Evolutionary conservation across 169 alveolate genomes (phyloP).

Genomic region (Cryptosporidium baileyi): DNA sequence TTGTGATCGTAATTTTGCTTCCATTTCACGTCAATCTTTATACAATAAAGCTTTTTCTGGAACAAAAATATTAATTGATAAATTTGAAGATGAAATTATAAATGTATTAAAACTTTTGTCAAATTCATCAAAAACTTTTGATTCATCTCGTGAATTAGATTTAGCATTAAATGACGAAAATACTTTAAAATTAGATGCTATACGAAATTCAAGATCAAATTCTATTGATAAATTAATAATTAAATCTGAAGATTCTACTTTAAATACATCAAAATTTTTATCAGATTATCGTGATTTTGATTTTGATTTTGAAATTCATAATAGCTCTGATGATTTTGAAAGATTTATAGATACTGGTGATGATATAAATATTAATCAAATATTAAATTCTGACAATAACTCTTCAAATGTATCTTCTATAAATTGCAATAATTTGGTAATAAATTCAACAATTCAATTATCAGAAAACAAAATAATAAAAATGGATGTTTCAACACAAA

Average conservation of each 20-base stretch:
- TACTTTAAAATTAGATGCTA: neutral
- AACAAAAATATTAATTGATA: constrained; percentile 49
- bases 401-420: no score
- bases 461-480: neutral
- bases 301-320: neutral
- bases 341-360: neutral
- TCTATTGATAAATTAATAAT: constrained; percentile 28
- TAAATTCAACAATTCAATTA: neutral
- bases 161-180: neutral
- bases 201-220: constrained; percentile 8
- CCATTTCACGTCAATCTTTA: constrained; percentile 31
- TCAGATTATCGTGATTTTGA: neutral
- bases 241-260: neutral
- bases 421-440: neutral
- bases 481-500: neutral
- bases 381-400: neutral
- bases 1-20: constrained; percentile 66
- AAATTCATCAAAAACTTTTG: neutral
- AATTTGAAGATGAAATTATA: constrained; percentile 48
- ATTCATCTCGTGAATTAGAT: constrained; percentile 7
- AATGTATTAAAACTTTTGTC: constrained; percentile 24
- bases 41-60: constrained; percentile 65
- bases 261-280: neutral
- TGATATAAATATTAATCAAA: neutral
- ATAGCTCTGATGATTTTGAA: neutral